Conservation (phyloP, 1,284 basidiomycete species). For the Termitomyces sp. region DNA sequence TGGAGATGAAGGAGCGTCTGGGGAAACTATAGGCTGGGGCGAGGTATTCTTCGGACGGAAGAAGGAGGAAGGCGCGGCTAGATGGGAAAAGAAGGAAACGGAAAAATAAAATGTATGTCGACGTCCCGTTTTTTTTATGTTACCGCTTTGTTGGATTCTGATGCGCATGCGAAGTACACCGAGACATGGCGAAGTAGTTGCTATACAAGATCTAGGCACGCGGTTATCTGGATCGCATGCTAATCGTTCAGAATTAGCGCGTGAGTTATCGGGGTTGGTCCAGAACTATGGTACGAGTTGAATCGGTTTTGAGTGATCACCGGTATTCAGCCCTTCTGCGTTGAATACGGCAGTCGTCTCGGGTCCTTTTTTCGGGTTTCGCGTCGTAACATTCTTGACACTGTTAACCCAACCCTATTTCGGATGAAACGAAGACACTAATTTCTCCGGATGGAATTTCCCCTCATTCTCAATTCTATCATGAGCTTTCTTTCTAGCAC, state of each 20-base stretch:
- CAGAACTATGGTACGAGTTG: not conserved
- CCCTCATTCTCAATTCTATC: not conserved
- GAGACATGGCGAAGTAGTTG: conserved; percentile 3
- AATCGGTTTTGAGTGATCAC: not conserved
- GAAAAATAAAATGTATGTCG: conserved; percentile 17
- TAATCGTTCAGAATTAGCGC: too few species aligned
- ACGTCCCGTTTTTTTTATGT: not conserved
- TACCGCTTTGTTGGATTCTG: not conserved
- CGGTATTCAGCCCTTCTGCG: not conserved
- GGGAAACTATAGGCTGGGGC: conserved; percentile 17
- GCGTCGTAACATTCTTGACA: not conserved
- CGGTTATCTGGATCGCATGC: not conserved
- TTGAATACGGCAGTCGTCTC: not conserved
- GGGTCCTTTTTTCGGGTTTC: not conserved
- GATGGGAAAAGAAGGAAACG: conserved; percentile 20
- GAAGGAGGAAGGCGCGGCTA: conserved; percentile 13
- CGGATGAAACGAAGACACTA: not conserved
- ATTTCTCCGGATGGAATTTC: not conserved
- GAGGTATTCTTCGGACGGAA: conserved; percentile 20
- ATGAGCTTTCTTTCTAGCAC: not conserved
- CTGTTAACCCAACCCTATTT: not conserved
- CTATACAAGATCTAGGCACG: not conserved
- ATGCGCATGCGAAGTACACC: conserved; percentile 4
- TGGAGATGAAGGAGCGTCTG: not conserved
- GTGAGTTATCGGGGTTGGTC: not conserved